Evolutionary conservation across 805 yeast genomes (phyloP), one percentile per base, ranked within the genome.

Genomic region (Cyberlindnera saturnus): DNA sequence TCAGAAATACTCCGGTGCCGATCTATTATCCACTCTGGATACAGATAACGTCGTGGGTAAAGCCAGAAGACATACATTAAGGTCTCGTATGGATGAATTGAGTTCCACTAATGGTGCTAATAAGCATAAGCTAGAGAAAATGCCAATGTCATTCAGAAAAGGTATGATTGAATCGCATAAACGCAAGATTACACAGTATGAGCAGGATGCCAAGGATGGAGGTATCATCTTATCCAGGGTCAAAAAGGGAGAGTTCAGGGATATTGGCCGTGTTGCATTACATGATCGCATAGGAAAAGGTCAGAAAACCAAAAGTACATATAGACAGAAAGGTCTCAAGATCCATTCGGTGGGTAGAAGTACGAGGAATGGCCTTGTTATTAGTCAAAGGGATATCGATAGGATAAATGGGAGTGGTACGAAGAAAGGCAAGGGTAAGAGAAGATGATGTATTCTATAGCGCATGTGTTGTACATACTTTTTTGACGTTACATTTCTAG

Each of bases 131-230:
- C 62, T 82, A 31, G 93, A 86, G 51, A 85, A 81, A 40, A 86
- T 88, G 78, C 96, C 98, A 17, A 90, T 93, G 89, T 62, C 75
- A 16, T 79, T 88, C 70, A 74, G 97, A 43, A 86, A 85, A 57
- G 96, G 96, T 3, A 84, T 90, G 82, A 68, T 86, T 20, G 65
- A 70, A 31, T 73, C 80, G 36, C 75, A 81, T 37, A 63, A 73
- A 31, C 60, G 65, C 17, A 75, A 79, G 49, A 75, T 78, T 16
- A 59, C 66, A 19, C 75, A 75, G 53, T 77, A 71, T 56, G 95
- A 86, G 60, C 67, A 72, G 40, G 89, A 86, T 40, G 97, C 99
- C 7, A 74, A 70, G 48, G 91, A 91, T 16, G 95, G 95, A 5
- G 98, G 98, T 13, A 86, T 91, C 43, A 74, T 93, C n/a, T 67